These are phyloP conservation scores for Micractinium sp. DNA, from an alignment of 139 green algal genomes.

Conservation along the genomic window DNA sequence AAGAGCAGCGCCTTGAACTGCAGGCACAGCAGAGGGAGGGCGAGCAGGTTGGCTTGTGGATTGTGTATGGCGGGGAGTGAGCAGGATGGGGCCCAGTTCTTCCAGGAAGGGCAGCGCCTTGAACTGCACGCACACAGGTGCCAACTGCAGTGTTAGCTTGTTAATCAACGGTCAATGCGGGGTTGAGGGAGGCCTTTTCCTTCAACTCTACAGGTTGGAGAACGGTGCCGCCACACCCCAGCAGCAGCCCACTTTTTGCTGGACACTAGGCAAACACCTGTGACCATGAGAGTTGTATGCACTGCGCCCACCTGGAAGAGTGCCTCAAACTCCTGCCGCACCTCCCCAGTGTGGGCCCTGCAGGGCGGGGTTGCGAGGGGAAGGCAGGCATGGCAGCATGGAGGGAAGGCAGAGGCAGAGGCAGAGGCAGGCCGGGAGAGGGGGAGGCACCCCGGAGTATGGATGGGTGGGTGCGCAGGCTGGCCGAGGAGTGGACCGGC, in stretches of 20 bases:
- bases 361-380: neutral
- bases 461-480: too few relatives aligned
- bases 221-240: too few relatives aligned
- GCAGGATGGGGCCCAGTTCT: slow-evolving; percentile 85
- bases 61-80: too few relatives aligned
- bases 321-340: slow-evolving; percentile 80
- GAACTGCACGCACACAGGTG: neutral
- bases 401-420: neutral
- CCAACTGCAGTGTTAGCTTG: neutral
- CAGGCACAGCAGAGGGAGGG: neutral
- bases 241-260: too few relatives aligned
- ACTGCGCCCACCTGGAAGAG: slow-evolving; percentile 70
- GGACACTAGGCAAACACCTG: too few relatives aligned
- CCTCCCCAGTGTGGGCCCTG: slow-evolving; percentile 80
- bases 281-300: too few relatives aligned
- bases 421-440: neutral
- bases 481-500: too few relatives aligned
- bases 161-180: too few relatives aligned
- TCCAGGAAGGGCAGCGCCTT: slow-evolving; percentile 54
- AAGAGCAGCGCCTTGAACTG: slow-evolving; percentile 32
- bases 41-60: neutral
- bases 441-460: neutral
- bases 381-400: neutral
- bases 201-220: too few relatives aligned
- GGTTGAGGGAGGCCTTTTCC: too few relatives aligned